Base-by-base conservation (phyloP, 352 stramenopile genomes). In the Globisporangium nodosum region DNA sequence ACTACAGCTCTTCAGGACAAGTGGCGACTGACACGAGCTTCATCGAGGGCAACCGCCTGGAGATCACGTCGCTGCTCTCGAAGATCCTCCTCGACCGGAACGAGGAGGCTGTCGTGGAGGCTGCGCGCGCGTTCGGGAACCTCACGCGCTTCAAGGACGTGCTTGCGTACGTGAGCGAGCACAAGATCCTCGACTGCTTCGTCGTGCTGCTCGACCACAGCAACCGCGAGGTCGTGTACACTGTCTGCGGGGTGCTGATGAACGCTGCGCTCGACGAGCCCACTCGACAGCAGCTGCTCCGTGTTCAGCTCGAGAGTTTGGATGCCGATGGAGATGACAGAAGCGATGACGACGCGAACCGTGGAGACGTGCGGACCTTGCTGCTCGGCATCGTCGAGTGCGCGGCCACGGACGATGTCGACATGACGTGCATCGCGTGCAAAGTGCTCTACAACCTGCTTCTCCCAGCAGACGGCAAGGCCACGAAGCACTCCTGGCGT, bases 381-480 rank as follows among this genome's bases (percentile, higher is more conserved):
- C 60, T 96, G 11, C 54, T 77, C 0, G 69, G 67, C 3, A 63
- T 88, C 47, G 65, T 94, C 6, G 71, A 90, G 53, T 78, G 67
- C 54, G 78, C 80, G 0, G 85, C 69, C 0, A 56, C 73, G 0
- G 71, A 89, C 31, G 85, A 96, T 51, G 47, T 85, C 7, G 73
- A 83, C 8, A 86, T 96, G 76, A 79, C 76, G 42, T 74, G 80
- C 4, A 81, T 96, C n/a, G 73, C 79, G 1, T 84, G 77, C 55
- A 94, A 96, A 63, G 76, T 79, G 21, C 70, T 96, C 2, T 92
- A 86, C 68, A 96, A 96, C 53, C 52, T 96, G n/a, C 58, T 92
- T 21, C 43, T 89, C 37, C 46, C 20, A 12, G 21, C 35, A 11
- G 40, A 46, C 0, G 39, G 46, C 33, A 49, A 49, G 43, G 13